Evolutionary conservation across 441 rosid genomes (phyloP).

Genomic region (Populus hybrid): DNA sequence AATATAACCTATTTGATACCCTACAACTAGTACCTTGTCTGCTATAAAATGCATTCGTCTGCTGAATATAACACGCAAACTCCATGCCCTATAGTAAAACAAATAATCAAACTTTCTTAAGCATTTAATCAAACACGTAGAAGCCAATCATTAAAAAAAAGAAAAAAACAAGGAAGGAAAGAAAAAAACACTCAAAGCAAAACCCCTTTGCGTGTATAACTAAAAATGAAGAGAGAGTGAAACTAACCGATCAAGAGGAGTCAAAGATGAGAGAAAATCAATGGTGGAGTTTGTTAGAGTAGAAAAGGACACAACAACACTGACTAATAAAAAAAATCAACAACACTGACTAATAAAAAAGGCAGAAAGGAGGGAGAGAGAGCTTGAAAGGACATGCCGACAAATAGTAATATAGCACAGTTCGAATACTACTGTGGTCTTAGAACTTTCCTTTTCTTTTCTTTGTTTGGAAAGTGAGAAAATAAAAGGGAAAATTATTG

Average conservation of each 20-base stretch:
- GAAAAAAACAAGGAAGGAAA: neutral
- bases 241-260: slow-evolving; percentile 34
- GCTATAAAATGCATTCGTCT: slow-evolving; percentile 30
- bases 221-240: slow-evolving; percentile 5
- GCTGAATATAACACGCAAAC: slow-evolving; percentile 42
- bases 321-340: neutral
- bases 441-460: neutral
- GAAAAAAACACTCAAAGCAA: neutral
- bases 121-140: slow-evolving; percentile 50
- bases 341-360: neutral
- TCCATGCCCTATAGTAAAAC: slow-evolving; percentile 47
- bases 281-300: slow-evolving; percentile 26
- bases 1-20: slow-evolving; percentile 27
- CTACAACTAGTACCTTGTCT: slow-evolving; percentile 34
- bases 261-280: slow-evolving; percentile 15
- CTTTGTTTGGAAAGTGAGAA: slow-evolving; percentile 12
- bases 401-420: neutral
- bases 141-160: neutral
- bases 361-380: neutral
- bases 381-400: neutral
- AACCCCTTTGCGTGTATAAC: neutral
- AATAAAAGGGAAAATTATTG: neutral
- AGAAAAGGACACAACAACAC: slow-evolving; percentile 21
- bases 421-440: too few relatives aligned
- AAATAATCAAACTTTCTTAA: slow-evolving; percentile 21